phyloP scores from a whole-genome alignment of 78 protist species.

The Chrysochromulina parva region DNA sequence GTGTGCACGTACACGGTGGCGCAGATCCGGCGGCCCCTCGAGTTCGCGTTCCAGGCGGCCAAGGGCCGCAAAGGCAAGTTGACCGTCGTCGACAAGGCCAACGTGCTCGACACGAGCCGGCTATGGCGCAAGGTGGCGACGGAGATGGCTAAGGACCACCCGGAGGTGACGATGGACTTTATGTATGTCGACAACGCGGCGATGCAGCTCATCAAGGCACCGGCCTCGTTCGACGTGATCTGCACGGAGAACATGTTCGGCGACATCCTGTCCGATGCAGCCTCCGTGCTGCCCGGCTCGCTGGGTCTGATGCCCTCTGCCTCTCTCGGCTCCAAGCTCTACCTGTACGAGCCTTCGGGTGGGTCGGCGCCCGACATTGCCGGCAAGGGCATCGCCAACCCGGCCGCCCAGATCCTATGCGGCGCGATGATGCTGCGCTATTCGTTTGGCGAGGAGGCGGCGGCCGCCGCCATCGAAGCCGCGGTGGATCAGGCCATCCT shows the following conservation, averaged over 20 bases:
- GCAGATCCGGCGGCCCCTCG: neutral
- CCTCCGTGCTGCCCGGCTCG: slow-evolving; percentile 48
- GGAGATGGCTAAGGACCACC: neutral
- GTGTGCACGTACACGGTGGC: neutral
- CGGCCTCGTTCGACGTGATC: neutral
- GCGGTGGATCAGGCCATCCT: neutral
- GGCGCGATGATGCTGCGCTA: slow-evolving; percentile 14
- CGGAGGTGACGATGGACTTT: slow-evolving; percentile 29
- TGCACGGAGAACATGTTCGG: slow-evolving; percentile 30
- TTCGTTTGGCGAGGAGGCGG: neutral
- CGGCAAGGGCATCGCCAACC: slow-evolving; percentile 36
- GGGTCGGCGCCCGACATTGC: slow-evolving; percentile 46
- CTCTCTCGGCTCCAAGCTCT: neutral
- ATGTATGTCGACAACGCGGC: slow-evolving; percentile 42
- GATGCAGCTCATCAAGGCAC: slow-evolving; percentile 15
- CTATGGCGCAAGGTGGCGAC: slow-evolving; percentile 24
- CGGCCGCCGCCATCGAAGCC: neutral
- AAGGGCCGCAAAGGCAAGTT: neutral
- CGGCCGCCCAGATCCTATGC: slow-evolving; percentile 40
- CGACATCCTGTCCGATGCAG: slow-evolving; percentile 39
- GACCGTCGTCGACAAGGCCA: slow-evolving; percentile 52
- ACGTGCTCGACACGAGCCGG: slow-evolving; percentile 36
- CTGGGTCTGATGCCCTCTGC: slow-evolving; percentile 49
- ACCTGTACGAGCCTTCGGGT: slow-evolving; percentile 43
- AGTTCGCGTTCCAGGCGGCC: slow-evolving; percentile 30